phyloP scores from a whole-genome alignment of 2,329 filamentous ascomycete species.

The Sporothrix euskadiensis region DNA sequence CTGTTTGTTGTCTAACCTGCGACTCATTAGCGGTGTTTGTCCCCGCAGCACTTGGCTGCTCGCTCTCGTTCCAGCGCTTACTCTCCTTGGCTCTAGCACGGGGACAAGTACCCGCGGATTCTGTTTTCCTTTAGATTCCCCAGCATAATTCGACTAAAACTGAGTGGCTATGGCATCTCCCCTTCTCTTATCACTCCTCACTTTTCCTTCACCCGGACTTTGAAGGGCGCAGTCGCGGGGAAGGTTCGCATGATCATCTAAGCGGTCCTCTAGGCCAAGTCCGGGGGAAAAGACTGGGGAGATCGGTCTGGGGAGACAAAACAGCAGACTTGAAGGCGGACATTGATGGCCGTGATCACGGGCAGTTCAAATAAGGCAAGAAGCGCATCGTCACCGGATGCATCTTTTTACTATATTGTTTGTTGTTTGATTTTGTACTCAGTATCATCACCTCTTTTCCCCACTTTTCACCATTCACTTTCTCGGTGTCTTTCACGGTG shows the following conservation, averaged over 20 bases:
- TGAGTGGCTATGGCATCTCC: background rate
- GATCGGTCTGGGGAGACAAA: background rate
- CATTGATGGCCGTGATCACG: constrained; percentile 7
- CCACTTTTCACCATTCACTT: background rate
- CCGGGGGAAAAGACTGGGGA: background rate
- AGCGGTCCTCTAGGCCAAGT: background rate
- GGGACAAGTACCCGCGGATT: background rate
- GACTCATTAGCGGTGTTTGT: constrained; percentile 11
- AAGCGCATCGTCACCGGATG: background rate
- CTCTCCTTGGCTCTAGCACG: background rate
- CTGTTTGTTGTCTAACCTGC: background rate
- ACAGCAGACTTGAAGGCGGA: background rate
- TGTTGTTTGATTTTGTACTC: background rate
- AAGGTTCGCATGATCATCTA: background rate
- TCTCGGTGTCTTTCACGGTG: background rate
- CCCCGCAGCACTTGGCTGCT: background rate
- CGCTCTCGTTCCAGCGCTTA: background rate
- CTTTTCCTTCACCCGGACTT: background rate
- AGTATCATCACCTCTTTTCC: background rate
- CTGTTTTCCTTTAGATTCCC: background rate
- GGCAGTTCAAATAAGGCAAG: background rate
- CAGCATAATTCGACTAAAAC: background rate
- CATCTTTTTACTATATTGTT: background rate
- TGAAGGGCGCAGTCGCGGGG: background rate
- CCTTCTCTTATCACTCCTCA: background rate